Base-by-base conservation (phyloP, 768 basidiomycete genomes). In the Mycena latifolia region DNA sequence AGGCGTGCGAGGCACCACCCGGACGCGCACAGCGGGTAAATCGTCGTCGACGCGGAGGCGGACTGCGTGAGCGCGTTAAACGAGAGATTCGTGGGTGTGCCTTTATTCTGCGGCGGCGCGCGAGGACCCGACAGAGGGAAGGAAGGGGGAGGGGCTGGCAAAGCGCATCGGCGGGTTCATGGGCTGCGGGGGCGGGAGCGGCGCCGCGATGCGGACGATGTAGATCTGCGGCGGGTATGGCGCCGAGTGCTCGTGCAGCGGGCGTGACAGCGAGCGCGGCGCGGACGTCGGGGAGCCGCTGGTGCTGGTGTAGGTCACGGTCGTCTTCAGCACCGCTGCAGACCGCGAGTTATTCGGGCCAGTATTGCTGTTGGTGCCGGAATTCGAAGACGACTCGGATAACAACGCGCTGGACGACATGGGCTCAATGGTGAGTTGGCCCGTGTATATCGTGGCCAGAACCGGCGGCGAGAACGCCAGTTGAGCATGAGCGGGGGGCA, bases 391-490 rank as follows among this genome's bases (percentile, higher is more conserved):
- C 3, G 81, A 74, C 63, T 92, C 89, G 52, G 85, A 82, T 24
- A 94, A 75, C 17, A 96, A 81, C 0, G 84, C 79, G 5, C 79
- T 74, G 22, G 89, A 85, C 0, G 92, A 80, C 65, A 96, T 85
- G 5, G 97, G 96, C 74, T 99, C 97, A 55, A 99, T 90, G 17
- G 86, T 88, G 29, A 99, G 86, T 73, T 96, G 92, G 0, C 95
- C 95, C 11, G 85, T 87, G 69, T 98, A 89, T 63, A 99, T 93
- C 7, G 97, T 96, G 27, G 88, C 79, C 5, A 90, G 84, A 25
- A 99, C 92, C 5, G 90, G 29, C 95, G 89, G 28, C 96, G 87
- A 18, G 92, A 92, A n/a, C 98, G 84, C 93, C 94, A 99, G 73
- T 94, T 96, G 35, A 99, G 81, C n/a, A n/a, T n/a, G n/a, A n/a